phyloP scores from a whole-genome alignment of 2,329 filamentous ascomycete genomes.

The Pyrenophora teres region DNA sequence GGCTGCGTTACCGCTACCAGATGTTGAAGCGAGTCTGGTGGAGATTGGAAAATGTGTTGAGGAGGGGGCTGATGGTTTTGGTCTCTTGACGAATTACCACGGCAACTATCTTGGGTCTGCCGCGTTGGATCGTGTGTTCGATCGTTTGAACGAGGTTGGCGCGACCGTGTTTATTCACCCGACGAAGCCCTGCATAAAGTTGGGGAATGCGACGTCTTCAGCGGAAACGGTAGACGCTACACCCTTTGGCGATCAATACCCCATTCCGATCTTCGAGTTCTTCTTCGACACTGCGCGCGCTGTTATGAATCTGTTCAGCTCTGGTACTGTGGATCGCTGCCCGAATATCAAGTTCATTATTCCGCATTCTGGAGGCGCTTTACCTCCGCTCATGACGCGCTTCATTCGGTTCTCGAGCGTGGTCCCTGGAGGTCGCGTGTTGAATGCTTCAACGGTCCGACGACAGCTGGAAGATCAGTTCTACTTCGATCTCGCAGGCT shows the following conservation, averaged over 20 bases:
- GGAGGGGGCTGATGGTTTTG: conserved; percentile 57
- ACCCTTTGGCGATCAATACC: conserved; percentile 47
- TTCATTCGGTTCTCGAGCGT: conserved; percentile 49
- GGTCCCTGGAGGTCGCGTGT: conserved; percentile 42
- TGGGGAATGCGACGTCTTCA: neutral
- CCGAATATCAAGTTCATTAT: conserved; percentile 56
- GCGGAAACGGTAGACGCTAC: conserved; percentile 35
- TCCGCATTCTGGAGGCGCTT: conserved; percentile 54
- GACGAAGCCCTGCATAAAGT: conserved; percentile 53
- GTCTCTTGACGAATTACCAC: conserved; percentile 58
- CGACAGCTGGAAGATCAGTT: conserved; percentile 49
- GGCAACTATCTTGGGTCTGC: conserved; percentile 59
- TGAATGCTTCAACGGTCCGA: conserved; percentile 34
- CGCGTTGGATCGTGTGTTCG: conserved; percentile 54
- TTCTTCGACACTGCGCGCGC: conserved; percentile 59
- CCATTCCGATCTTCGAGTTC: conserved; percentile 56
- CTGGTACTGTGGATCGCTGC: conserved; percentile 53
- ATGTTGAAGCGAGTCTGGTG: conserved; percentile 52
- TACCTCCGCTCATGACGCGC: conserved; percentile 53
- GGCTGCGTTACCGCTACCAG: conserved; percentile 59
- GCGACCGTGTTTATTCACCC: conserved; percentile 61
- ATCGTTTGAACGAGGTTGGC: conserved; percentile 53
- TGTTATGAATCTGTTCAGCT: conserved; percentile 56
- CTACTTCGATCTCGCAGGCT: conserved; percentile 60
- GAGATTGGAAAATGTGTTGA: conserved; percentile 55